Conservation (phyloP, 768 basidiomycete genomes). For the Sarcomyxa edulis region DNA sequence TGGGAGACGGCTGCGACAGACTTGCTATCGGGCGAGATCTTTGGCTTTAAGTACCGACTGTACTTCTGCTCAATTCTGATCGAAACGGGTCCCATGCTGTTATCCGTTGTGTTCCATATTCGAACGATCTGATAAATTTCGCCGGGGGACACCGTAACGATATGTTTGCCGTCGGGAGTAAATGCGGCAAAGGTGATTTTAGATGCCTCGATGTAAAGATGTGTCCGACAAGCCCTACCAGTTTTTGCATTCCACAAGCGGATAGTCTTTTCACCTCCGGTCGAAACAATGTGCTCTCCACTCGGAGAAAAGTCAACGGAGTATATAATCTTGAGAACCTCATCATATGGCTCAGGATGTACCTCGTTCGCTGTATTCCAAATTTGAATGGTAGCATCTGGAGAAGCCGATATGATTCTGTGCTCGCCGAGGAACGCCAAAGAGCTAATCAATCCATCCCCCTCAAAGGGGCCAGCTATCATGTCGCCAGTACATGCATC, state of each 20-base stretch:
- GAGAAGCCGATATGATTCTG: too few species aligned
- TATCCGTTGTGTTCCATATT: slow-evolving; percentile 15
- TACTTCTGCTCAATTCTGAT: too few species aligned
- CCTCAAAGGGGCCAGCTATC: too few species aligned
- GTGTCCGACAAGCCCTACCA: slow-evolving; percentile 7
- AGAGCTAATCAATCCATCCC: too few species aligned
- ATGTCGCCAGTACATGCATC: too few species aligned
- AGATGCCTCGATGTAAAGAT: slow-evolving; percentile 3
- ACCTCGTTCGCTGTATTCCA: slow-evolving; percentile 13
- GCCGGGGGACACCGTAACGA: slow-evolving; percentile 25
- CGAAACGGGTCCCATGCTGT: too few species aligned
- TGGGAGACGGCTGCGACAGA: too few species aligned
- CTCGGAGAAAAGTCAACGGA: slow-evolving; percentile 14
- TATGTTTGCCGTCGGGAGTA: not conserved
- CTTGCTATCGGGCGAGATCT: too few species aligned
- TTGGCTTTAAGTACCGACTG: too few species aligned
- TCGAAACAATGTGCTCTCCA: slow-evolving; percentile 12
- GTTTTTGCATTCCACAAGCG: slow-evolving; percentile 20
- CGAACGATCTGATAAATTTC: slow-evolving; percentile 19
- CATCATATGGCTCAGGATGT: slow-evolving; percentile 8
- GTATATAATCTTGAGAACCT: not conserved
- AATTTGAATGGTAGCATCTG: too few species aligned
- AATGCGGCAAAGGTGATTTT: slow-evolving; percentile 1
- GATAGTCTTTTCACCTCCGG: slow-evolving; percentile 6
- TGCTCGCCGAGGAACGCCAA: too few species aligned